Evolutionary conservation across 2,329 filamentous ascomycete species (phyloP).

Genomic region (Sclerotinia borealis): DNA sequence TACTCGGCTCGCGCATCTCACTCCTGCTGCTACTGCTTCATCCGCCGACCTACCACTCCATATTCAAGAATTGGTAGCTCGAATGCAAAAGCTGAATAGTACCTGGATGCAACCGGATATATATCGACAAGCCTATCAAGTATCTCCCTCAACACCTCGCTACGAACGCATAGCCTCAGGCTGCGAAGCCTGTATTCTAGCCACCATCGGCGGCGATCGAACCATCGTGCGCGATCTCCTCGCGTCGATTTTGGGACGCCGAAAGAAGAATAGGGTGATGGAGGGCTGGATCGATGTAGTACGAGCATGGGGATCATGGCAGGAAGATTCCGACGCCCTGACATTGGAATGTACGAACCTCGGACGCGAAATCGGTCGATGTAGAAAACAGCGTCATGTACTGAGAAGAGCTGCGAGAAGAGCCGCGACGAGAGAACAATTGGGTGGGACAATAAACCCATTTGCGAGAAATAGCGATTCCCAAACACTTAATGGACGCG

Average conservation of each 20-base stretch:
- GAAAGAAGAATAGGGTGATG: conserved; percentile 14
- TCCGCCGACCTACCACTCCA: neutral
- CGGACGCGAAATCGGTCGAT: conserved; percentile 16
- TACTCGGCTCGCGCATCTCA: conserved; percentile 22
- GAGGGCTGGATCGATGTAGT: conserved; percentile 19
- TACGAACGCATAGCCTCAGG: conserved; percentile 31
- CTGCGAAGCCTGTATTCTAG: conserved; percentile 50
- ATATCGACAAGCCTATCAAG: conserved; percentile 35
- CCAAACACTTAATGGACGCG: conserved; percentile 33
- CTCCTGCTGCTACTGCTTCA: conserved; percentile 15
- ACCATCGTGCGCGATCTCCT: conserved; percentile 41
- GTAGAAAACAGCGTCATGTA: conserved; percentile 34
- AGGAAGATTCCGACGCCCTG: conserved; percentile 1
- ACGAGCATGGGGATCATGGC: conserved; percentile 20
- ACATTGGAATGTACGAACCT: conserved; percentile 8
- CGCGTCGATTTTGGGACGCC: conserved; percentile 39
- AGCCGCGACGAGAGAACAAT: conserved; percentile 28
- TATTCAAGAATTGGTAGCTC: conserved; percentile 11
- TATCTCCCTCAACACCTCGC: conserved; percentile 27
- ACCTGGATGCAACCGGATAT: conserved; percentile 34
- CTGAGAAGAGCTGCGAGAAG: conserved; percentile 37
- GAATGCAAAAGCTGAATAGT: conserved; percentile 23
- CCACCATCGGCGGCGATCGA: conserved; percentile 41
- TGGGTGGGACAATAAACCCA: neutral
- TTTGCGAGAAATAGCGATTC: neutral